Base-by-base conservation (phyloP, 495 filamentous ascomycete species). In the Penicillium chermesinum region DNA sequence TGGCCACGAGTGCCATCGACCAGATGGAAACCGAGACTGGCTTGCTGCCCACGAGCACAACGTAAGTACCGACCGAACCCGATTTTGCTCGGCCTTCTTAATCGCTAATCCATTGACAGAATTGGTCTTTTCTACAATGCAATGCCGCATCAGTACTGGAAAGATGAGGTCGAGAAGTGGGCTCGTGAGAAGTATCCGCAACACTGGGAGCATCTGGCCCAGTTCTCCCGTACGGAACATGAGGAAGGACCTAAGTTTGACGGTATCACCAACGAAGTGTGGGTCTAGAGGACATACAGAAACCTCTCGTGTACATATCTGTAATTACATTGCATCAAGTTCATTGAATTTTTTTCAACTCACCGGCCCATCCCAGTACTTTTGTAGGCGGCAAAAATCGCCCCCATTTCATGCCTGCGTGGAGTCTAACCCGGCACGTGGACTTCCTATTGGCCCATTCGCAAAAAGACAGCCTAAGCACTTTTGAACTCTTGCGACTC, bases 71-170 rank as follows among this genome's bases (percentile, higher is more conserved):
- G 18, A 46, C 30, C 40, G 12, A 38, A 7, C 19, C 14, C 30
- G n/a, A 14, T 1, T 20, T 7, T 41, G 22, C 57, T 73, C n/a
- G 48, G 70, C 46, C 33, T 50, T 9, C 15, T 1, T 22, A 20
- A 32, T 37, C n/a, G n/a, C n/a, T n/a, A n/a, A n/a, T n/a, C n/a
- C n/a, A n/a, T n/a, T n/a, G n/a, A n/a, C 25, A 90, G 87, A 21
- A 66, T 91, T 38, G 86, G 81, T 13, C 72, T 82, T 9, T 75
- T 90, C 46, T 90, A 85, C 58, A 91, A 90, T 54, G 83, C 80
- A 1, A 74, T 85, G 3, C 80, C 76, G 0, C 75, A 76, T 15
- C 56, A 75, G 22, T 71, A 75, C 32, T 73, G 73, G 57, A 86
- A 89, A 57, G 66, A 76, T n/a, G 61, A 79, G 34, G 79, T 95